phyloP scores from a whole-genome alignment of 345 rosid species.

The Fremontodendron californicum region DNA sequence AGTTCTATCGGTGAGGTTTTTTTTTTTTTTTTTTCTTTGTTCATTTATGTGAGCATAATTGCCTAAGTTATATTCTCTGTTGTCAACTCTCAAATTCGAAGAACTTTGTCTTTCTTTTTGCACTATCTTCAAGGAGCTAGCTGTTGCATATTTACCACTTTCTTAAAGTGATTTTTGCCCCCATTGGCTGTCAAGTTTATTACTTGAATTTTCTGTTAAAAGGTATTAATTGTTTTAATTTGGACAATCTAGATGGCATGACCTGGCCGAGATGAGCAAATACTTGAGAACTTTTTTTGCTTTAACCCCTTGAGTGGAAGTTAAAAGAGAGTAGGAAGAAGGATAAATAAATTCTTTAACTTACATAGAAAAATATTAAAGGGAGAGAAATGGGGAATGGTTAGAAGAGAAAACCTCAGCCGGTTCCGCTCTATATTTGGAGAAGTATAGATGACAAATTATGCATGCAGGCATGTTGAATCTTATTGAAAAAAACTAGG shows the following conservation, averaged over 20 bases:
- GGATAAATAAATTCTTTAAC: background rate
- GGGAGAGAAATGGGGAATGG: background rate
- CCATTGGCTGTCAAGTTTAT: background rate
- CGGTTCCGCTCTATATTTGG: too few species aligned
- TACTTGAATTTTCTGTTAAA: too few species aligned
- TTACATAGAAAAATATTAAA: background rate
- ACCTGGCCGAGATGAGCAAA: too few species aligned
- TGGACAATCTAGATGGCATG: too few species aligned
- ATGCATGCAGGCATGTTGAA: background rate
- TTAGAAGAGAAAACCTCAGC: too few species aligned
- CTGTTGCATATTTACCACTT: background rate
- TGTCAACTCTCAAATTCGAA: background rate
- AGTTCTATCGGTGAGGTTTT: conserved; percentile 1
- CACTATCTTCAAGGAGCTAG: background rate
- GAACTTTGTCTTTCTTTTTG: background rate
- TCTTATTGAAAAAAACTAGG: background rate
- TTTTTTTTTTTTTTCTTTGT: background rate
- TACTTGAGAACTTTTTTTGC: too few species aligned
- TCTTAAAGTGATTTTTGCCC: background rate
- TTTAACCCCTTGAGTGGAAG: too few species aligned
- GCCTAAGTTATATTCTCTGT: background rate
- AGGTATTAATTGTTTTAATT: too few species aligned
- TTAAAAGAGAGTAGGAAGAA: background rate
- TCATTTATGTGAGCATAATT: background rate
- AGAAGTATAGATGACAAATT: background rate